Conservation (phyloP, 768 basidiomycete genomes). For the Favolaschia claudopus region DNA sequence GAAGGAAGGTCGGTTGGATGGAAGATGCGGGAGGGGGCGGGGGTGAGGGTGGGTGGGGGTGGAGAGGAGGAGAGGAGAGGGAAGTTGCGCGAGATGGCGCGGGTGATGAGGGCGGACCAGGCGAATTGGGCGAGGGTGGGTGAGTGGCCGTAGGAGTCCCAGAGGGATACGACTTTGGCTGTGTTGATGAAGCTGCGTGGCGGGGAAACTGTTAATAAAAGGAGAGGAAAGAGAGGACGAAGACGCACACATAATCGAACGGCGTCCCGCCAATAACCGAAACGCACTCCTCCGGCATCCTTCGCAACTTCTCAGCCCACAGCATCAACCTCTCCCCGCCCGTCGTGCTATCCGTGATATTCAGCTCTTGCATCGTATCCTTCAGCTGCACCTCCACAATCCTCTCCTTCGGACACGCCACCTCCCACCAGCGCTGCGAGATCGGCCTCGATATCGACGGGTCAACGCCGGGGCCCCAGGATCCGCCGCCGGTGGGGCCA, state of each 20-base stretch:
- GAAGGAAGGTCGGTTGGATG: background rate
- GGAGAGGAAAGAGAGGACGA: background rate
- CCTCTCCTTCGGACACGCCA: background rate
- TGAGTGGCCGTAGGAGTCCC: slow-evolving; percentile 6
- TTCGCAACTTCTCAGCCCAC: background rate
- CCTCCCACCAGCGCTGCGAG: background rate
- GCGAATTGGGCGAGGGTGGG: slow-evolving; percentile 16
- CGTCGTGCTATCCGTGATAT: background rate
- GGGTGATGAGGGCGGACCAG: slow-evolving; percentile 18
- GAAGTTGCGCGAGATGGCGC: slow-evolving; percentile 5
- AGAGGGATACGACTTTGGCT: background rate
- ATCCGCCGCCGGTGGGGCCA: too few species aligned
- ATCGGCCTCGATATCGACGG: background rate
- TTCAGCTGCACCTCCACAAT: background rate
- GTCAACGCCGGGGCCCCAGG: too few species aligned
- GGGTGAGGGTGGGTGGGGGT: background rate
- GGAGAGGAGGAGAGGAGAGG: background rate
- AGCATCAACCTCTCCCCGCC: slow-evolving; percentile 1
- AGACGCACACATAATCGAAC: background rate
- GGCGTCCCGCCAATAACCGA: background rate
- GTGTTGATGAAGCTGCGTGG: slow-evolving; percentile 3
- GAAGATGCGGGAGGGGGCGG: background rate
- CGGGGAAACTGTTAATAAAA: background rate
- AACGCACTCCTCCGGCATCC: background rate
- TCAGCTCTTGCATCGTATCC: background rate